A percentile compares a stretch with the other conserved stretches of the same genome.
Evolutionary conservation across 2,329 filamentous ascomycete species (phyloP).

Genomic region (Tolypocladium nubicola): DNA sequence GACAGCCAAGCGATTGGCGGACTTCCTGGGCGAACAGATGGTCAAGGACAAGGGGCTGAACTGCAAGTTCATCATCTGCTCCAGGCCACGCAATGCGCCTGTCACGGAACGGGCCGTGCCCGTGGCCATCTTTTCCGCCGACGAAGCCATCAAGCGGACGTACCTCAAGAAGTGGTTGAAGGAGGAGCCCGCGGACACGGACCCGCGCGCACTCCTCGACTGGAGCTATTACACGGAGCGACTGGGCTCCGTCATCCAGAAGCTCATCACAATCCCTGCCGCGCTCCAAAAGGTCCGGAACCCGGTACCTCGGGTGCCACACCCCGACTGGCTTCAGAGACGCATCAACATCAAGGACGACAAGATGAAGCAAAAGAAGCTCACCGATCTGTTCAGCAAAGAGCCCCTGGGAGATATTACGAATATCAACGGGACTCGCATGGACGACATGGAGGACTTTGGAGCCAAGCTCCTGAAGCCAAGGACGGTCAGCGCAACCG

Average conservation of each 20-base stretch:
- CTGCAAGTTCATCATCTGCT: constrained; percentile 98
- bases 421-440: constrained; percentile 45
- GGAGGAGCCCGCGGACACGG: constrained; percentile 83
- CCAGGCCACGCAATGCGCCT: constrained; percentile 74
- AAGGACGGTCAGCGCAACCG: constrained; percentile 43
- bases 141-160: constrained; percentile 74
- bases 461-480: constrained; percentile 57
- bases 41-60: constrained; percentile 98
- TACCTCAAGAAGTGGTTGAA: constrained; percentile 94
- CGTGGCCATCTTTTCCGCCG: constrained; percentile 93
- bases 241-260: constrained; percentile 94
- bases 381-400: constrained; percentile 79
- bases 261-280: constrained; percentile 95
- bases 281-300: constrained; percentile 92
- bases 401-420: constrained; percentile 64
- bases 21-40: constrained; percentile 97
- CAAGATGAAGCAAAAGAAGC: constrained; percentile 95
- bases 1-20: constrained; percentile 84
- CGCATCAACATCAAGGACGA: constrained; percentile 94
- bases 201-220: constrained; percentile 81
- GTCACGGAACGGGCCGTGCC: constrained; percentile 92
- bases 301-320: constrained; percentile 82
- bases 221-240: constrained; percentile 98
- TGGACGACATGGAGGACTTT: constrained; percentile 73
- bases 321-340: constrained; percentile 93